These are phyloP conservation scores for Moesziomyces sp. DNA, from an alignment of 1,284 basidiomycete species.

Conservation along the genomic window DNA sequence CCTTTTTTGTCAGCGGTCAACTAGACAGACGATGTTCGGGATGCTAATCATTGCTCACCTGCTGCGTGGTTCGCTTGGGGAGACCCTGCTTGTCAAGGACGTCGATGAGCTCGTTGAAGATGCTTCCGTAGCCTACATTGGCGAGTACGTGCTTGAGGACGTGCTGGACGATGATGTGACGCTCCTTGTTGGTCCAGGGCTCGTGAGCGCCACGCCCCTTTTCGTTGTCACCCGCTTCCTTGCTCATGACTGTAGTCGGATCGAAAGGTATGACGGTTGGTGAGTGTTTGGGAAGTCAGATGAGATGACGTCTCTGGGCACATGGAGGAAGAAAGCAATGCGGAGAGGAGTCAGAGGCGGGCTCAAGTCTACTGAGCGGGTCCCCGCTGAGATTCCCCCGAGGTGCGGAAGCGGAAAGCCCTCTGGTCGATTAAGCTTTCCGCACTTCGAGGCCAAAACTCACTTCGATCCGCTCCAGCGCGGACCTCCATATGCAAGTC, in stretches of 20 bases:
- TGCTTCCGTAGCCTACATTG: conserved; percentile 5
- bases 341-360: no score
- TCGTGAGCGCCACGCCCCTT: conserved; percentile 6
- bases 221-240: background rate
- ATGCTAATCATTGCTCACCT: conserved; percentile 6
- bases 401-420: no score
- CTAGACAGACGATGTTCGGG: background rate
- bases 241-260: background rate
- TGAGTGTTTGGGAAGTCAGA: no score
- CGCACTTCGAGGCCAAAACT: no score
- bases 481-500: no score
- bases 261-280: no score
- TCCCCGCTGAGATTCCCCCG: no score
- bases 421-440: no score
- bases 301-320: no score
- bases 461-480: no score
- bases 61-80: background rate
- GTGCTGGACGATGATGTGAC: conserved; percentile 24
- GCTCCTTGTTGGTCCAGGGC: conserved; percentile 29
- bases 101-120: conserved; percentile 8
- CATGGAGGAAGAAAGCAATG: no score
- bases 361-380: no score
- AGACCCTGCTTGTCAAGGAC: conserved; percentile 12
- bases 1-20: background rate
- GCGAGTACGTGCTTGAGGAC: conserved; percentile 18